Percentiles rank a stretch among this genome's conserved stretches.
Conservation (phyloP, 1,139 yeast species). For the Magnusiomyces fungicola region DNA sequence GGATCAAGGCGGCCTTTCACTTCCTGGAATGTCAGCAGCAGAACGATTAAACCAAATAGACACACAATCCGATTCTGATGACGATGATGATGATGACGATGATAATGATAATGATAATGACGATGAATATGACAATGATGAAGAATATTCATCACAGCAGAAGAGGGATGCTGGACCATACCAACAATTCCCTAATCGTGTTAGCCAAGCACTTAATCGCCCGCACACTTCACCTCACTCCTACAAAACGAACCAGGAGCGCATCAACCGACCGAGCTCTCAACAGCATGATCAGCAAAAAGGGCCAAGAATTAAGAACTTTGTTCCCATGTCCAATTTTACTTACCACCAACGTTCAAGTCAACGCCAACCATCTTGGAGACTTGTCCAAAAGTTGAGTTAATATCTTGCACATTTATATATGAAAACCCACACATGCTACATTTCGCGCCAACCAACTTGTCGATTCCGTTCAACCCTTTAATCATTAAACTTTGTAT, state of each 20-base stretch:
- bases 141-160: neutral
- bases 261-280: neutral
- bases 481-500: too few species aligned
- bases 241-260: neutral
- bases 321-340: too few species aligned
- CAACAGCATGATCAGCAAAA: neutral
- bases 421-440: too few species aligned
- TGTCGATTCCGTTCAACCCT: too few species aligned
- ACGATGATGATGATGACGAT: neutral
- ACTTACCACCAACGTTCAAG: too few species aligned
- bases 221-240: neutral
- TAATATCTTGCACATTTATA: too few species aligned
- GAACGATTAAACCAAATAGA: neutral
- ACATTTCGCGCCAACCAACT: too few species aligned
- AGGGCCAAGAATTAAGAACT: conserved; percentile 1
- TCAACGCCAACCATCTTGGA: conserved; percentile 2
- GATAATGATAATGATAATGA: neutral
- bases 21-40: neutral
- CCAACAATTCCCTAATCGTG: neutral
- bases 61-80: neutral
- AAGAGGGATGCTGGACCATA: neutral
- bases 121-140: neutral
- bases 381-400: conserved; percentile 3
- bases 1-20: too few species aligned
- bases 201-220: neutral